Evolutionary conservation across 306 rosid species (phyloP).

Genomic region (Cicer cuneatum): DNA sequence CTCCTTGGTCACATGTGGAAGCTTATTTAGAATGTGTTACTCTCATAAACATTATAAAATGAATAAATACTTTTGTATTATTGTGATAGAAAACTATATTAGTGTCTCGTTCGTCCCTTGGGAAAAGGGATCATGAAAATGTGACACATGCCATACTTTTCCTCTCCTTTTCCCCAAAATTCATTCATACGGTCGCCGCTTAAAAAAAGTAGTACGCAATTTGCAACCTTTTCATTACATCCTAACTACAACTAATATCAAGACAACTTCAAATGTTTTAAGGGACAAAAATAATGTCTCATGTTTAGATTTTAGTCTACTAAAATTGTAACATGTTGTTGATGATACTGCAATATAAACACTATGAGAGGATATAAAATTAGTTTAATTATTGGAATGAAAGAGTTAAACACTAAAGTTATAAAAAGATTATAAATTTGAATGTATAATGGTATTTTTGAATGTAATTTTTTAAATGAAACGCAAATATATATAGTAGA

Average conservation of each 20-base stretch:
- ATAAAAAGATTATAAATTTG: too few relatives aligned
- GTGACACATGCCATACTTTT: neutral
- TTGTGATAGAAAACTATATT: too few relatives aligned
- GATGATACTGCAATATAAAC: neutral
- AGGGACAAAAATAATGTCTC: neutral
- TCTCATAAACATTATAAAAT: neutral
- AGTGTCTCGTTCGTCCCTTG: neutral
- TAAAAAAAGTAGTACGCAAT: neutral
- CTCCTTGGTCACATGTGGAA: neutral
- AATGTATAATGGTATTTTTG: too few relatives aligned
- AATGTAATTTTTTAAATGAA: too few relatives aligned
- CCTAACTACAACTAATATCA: neutral
- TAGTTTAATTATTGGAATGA: too few relatives aligned
- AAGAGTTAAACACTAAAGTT: too few relatives aligned
- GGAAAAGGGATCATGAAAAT: neutral
- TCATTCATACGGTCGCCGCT: neutral
- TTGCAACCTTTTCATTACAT: neutral
- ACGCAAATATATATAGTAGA: too few relatives aligned
- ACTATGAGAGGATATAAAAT: neutral
- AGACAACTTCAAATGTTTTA: neutral
- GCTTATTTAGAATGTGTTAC: conserved; percentile 1
- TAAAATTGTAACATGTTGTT: neutral
- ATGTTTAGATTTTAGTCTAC: neutral
- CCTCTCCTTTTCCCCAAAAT: neutral
- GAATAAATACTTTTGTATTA: neutral